Conservation (phyloP, 805 yeast genomes). For the Suhomyces xylopsoci region DNA sequence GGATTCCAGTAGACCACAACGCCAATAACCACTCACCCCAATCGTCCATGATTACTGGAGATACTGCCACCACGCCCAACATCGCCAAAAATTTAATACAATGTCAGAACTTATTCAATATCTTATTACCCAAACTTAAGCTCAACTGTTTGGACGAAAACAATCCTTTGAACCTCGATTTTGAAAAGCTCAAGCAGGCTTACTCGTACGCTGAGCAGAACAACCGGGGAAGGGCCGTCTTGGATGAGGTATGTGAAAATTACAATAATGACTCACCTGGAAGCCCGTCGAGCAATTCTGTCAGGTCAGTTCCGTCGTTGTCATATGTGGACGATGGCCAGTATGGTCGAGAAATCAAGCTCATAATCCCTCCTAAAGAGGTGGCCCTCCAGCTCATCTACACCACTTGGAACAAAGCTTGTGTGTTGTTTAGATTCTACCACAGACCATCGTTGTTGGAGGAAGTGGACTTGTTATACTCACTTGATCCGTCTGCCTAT, state of each 20-base stretch:
- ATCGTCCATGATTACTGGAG: neutral
- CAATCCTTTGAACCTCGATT: conserved; percentile 24
- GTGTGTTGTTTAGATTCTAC: conserved; percentile 80
- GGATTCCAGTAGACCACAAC: conserved; percentile 10
- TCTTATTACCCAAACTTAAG: conserved; percentile 34
- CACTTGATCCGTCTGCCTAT: conserved; percentile 67
- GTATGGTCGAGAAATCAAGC: conserved; percentile 49
- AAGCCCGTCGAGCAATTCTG: neutral
- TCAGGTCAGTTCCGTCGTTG: conserved; percentile 4
- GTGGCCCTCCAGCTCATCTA: conserved; percentile 68
- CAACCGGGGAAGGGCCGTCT: neutral
- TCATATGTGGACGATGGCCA: conserved; percentile 22
- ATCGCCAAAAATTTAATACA: conserved; percentile 20
- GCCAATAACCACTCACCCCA: neutral
- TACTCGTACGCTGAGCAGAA: conserved; percentile 12
- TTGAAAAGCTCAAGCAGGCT: conserved; percentile 32
- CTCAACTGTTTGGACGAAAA: conserved; percentile 34
- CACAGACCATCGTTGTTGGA: conserved; percentile 78
- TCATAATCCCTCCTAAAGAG: conserved; percentile 72
- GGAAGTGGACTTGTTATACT: conserved; percentile 72
- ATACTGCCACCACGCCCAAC: conserved; percentile 3
- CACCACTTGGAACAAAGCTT: conserved; percentile 81
- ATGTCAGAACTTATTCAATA: conserved; percentile 33
- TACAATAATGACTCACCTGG: conserved; percentile 3
- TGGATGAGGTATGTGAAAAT: conserved; percentile 17